Evolutionary conservation across 2,329 filamentous ascomycete genomes (phyloP).

Genomic region (Plenodomus tracheiphilus): DNA sequence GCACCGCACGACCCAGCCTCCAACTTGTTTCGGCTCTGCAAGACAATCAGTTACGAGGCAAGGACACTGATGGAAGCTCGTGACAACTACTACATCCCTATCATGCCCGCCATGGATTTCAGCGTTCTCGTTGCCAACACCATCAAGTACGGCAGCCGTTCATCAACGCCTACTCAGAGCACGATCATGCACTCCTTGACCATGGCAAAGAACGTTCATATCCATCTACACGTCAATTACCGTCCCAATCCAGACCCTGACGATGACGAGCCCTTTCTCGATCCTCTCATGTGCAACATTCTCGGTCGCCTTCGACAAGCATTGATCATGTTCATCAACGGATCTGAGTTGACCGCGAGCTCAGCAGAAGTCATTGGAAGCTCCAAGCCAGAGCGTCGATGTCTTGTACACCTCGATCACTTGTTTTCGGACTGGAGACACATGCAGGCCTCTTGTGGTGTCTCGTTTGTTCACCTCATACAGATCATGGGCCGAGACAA

Average conservation of each 20-base stretch:
- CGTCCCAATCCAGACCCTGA: background rate
- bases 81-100: constrained; percentile 5
- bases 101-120: constrained; percentile 1
- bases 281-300: background rate
- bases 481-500: constrained; percentile 5
- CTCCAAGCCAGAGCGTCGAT: no score
- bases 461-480: no score
- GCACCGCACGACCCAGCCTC: no score
- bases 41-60: constrained; percentile 1
- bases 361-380: no score
- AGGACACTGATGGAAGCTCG: constrained; percentile 2
- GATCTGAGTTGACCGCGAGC: no score
- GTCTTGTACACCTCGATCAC: constrained; percentile 11
- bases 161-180: background rate
- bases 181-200: constrained; percentile 8
- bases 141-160: background rate
- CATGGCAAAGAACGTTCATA: constrained; percentile 3
- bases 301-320: constrained; percentile 3
- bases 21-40: background rate
- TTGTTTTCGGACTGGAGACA: constrained; percentile 5
- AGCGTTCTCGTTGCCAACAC: background rate
- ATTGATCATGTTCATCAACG: constrained; percentile 4
- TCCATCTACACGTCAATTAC: constrained; percentile 6
- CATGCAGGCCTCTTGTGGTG: no score
- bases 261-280: background rate